Evolutionary conservation across 768 basidiomycete species (phyloP).

Genomic region (Nidula microcarpa): DNA sequence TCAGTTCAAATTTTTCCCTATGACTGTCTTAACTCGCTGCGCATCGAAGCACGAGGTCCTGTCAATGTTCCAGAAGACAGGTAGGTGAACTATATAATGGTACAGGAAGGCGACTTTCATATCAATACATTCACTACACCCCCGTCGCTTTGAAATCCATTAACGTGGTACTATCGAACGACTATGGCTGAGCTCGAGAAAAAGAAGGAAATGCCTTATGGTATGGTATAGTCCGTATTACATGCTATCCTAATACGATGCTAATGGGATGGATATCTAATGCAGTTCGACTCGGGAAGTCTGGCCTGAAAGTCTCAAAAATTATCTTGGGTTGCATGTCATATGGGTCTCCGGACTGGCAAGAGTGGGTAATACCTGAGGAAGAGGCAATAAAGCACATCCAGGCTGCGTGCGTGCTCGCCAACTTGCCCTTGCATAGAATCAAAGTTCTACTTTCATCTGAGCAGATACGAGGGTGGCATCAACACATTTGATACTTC

Average conservation of each 20-base stretch:
- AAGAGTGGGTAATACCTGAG: slow-evolving; percentile 41
- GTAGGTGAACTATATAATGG: no score
- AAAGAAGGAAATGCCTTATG: slow-evolving; percentile 18
- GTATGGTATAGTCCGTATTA: slow-evolving; percentile 5
- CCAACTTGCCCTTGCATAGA: not conserved
- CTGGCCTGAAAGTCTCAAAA: slow-evolving; percentile 60
- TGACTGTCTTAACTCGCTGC: no score
- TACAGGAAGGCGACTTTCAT: no score
- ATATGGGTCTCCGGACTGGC: slow-evolving; percentile 51
- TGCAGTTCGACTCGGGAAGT: slow-evolving; percentile 43
- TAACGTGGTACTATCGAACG: no score
- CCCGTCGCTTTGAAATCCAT: no score
- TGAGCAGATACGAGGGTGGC: slow-evolving; percentile 49
- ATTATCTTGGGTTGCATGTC: slow-evolving; percentile 63
- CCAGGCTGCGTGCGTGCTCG: slow-evolving; percentile 21
- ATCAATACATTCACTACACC: no score
- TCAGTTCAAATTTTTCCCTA: no score
- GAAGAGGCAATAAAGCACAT: slow-evolving; percentile 51
- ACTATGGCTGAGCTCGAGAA: not conserved
- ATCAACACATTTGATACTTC: slow-evolving; percentile 63
- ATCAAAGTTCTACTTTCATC: not conserved
- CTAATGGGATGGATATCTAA: not conserved
- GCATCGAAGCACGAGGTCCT: no score
- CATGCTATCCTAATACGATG: not conserved
- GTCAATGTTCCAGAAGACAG: no score